phyloP scores from a whole-genome alignment of 305 asterid genomes.

The Fraxinus xanthoxyloides region DNA sequence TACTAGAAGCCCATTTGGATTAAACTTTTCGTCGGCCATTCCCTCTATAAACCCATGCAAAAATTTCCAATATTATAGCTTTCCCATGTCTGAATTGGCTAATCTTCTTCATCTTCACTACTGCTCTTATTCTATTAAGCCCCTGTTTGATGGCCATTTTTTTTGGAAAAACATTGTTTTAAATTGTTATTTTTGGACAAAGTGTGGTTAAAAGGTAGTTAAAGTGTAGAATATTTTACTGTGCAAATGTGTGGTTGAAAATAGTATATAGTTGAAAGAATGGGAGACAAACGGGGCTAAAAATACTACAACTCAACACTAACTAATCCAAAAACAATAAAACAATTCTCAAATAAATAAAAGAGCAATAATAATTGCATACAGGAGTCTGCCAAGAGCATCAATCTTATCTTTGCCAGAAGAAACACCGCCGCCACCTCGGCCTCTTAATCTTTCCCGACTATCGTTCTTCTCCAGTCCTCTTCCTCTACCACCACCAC shows the following conservation, averaged over 20 bases:
- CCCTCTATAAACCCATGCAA: not conserved
- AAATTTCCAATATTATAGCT: not conserved
- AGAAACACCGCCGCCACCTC: slow-evolving; percentile 18
- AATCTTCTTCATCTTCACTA: not conserved
- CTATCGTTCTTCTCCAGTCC: slow-evolving; percentile 36
- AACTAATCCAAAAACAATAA: not conserved
- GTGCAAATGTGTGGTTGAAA: no score
- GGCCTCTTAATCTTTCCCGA: slow-evolving; percentile 27
- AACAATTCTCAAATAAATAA: not conserved
- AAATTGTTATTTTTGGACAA: no score
- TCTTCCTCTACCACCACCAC: slow-evolving; percentile 52
- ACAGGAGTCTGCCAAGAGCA: slow-evolving; percentile 89
- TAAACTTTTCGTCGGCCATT: not conserved
- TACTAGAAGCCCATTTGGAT: not conserved
- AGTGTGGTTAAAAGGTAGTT: no score
- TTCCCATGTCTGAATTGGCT: not conserved
- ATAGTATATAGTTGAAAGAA: no score
- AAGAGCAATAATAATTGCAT: slow-evolving; percentile 20
- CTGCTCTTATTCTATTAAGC: not conserved
- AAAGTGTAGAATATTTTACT: no score
- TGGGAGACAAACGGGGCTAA: no score
- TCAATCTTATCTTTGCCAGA: slow-evolving; percentile 64
- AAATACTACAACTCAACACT: not conserved
- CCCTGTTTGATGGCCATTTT: no score
- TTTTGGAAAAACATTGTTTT: no score